Percentiles rank a stretch among this genome's conserved stretches.
Conservation (phyloP, 2,329 filamentous ascomycete species). For the Aspergillus transmontanensis region DNA sequence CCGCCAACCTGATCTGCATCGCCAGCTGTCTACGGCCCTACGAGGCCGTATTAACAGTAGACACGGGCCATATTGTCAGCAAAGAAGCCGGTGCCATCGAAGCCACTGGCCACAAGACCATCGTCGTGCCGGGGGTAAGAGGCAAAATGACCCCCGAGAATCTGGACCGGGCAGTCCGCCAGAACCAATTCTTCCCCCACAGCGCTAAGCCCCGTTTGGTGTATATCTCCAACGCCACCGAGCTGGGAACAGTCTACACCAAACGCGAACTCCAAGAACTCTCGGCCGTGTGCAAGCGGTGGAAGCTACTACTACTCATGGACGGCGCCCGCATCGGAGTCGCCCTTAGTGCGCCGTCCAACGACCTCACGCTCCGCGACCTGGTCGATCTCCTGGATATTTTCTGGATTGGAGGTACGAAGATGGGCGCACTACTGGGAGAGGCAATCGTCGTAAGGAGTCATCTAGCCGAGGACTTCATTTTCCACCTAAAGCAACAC, state of each 20-base stretch:
- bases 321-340: slow-evolving; percentile 52
- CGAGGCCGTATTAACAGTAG: slow-evolving; percentile 55
- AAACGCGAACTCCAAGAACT: slow-evolving; percentile 47
- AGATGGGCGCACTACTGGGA: slow-evolving; percentile 54
- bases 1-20: slow-evolving; percentile 56
- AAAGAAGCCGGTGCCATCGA: slow-evolving; percentile 56
- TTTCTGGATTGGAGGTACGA: slow-evolving; percentile 59
- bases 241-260: slow-evolving; percentile 54
- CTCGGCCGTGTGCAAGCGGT: slow-evolving; percentile 47
- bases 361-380: slow-evolving; percentile 49
- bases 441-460: slow-evolving; percentile 56
- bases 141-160: slow-evolving; percentile 52
- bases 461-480: slow-evolving; percentile 49
- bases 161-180: slow-evolving; percentile 47
- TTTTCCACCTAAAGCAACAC: slow-evolving; percentile 56
- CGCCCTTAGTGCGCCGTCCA: slow-evolving; percentile 47
- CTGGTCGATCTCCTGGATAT: slow-evolving; percentile 53
- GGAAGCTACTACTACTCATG: slow-evolving; percentile 48
- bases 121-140: slow-evolving; percentile 48
- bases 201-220: slow-evolving; percentile 56
- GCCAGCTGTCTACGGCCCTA: slow-evolving; percentile 54
- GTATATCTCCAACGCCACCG: slow-evolving; percentile 56
- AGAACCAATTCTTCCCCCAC: slow-evolving; percentile 56
- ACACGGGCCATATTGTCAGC: slow-evolving; percentile 53
- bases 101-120: slow-evolving; percentile 56